Conservation (phyloP, 352 stramenopile species). For the Phytopythium chamaehyphon region DNA sequence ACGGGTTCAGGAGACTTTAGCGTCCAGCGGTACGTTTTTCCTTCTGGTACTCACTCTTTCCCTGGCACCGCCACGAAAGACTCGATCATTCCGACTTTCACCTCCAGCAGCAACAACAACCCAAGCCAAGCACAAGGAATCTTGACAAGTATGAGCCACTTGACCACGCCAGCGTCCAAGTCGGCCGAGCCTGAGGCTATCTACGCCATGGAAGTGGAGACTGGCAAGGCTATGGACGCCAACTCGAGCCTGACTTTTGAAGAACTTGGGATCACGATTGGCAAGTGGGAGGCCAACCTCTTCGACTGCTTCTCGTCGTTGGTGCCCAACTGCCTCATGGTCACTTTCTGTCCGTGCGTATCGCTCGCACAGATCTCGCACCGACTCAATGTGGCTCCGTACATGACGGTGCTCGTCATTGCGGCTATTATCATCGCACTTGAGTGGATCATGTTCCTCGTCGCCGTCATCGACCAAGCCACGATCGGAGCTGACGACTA, state of each 20-base stretch:
- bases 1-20: too few species aligned
- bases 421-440: not conserved
- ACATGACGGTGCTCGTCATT: slow-evolving; percentile 1
- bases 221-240: not conserved
- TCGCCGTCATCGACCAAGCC: not conserved
- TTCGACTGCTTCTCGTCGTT: slow-evolving; percentile 33
- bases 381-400: slow-evolving; percentile 17
- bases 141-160: not conserved
- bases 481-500: not conserved
- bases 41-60: too few species aligned
- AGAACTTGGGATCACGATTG: not conserved
- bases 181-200: not conserved
- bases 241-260: not conserved
- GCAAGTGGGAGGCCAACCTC: slow-evolving; percentile 22
- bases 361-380: slow-evolving; percentile 28
- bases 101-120: too few species aligned
- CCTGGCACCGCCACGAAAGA: too few species aligned
- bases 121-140: too few species aligned
- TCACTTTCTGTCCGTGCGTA: slow-evolving; percentile 31
- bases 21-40: too few species aligned
- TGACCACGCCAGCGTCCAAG: not conserved
- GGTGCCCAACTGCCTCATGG: slow-evolving; percentile 36
- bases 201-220: slow-evolving; percentile 5
- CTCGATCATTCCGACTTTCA: too few species aligned
- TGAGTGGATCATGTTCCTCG: slow-evolving; percentile 4